Base-by-base conservation (phyloP, 208 protist species). In the Trypanosoma scelopori region DNA sequence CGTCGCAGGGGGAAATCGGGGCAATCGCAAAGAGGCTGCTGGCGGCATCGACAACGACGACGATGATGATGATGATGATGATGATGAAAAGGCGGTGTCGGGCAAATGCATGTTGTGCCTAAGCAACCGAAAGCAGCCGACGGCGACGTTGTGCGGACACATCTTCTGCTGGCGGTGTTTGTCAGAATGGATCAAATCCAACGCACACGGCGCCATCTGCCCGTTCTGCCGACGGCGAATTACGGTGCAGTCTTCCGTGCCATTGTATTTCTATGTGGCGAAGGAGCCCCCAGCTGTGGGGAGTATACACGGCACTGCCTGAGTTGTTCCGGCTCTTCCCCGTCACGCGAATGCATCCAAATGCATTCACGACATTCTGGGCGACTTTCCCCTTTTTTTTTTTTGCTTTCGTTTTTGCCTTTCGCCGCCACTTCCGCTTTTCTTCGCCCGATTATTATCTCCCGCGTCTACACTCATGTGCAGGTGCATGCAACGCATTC, bases 121-220 rank as follows among this genome's bases (percentile, higher is more conserved):
- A 9, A 74, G 85, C 48, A 74, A 83, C 47, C 77, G 87, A 55
- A 90, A 84, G 69, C 82, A 74, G 30, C 87, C 90, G 9, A 90
- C 90, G 5, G 81, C 83, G 28, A 93, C 87, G 5, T 78, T 76
- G 50, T 95, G 90, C 55, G 90, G 90, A 3, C 90, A 95, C 60
- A 79, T 93, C 9, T 95, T 93, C 62, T 95, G 90, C 69, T 95
- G 90, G 87, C 67, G 72, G n/a, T 95, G 90, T 65, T 83, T 93
- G 35, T 74, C 83, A 23, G 86, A 91, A 69, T 93, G 85, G 83
- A 92, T 92, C 55, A 85, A 78, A 52, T 85, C 84, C n/a, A 91
- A 87, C 56, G 76, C 86, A 16, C 70, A 81, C 15, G 81, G 90
- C 28, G 87, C 87, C 1, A 69, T 87, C 3, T 95, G 90, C 51